Percentiles rank a stretch among this genome's conserved stretches.
These are phyloP conservation scores for Piloderma croceum DNA, from an alignment of 768 basidiomycete genomes.

Conservation along the genomic window DNA sequence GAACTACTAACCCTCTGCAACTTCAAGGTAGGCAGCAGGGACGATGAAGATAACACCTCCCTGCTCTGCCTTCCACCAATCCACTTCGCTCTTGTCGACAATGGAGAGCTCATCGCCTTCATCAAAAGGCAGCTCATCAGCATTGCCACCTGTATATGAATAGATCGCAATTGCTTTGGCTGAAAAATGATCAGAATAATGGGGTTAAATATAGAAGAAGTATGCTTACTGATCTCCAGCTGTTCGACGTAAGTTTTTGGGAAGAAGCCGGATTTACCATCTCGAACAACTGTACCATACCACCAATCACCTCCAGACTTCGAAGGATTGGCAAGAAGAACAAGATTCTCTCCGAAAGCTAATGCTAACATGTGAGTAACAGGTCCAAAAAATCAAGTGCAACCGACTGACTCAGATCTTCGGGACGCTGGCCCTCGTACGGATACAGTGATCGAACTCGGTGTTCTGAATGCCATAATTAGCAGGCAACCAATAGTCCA, in stretches of 20 bases:
- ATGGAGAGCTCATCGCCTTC: constrained; percentile 78
- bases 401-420: constrained; percentile 72
- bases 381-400: neutral
- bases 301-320: constrained; percentile 89
- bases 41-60: constrained; percentile 84
- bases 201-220: neutral
- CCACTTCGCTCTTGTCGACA: constrained; percentile 75
- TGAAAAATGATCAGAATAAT: constrained; percentile 17
- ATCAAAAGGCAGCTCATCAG: constrained; percentile 80
- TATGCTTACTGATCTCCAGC: constrained; percentile 55
- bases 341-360: constrained; percentile 79
- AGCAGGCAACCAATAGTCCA: neutral
- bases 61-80: constrained; percentile 96
- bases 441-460: constrained; percentile 77
- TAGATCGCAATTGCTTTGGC: constrained; percentile 78
- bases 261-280: constrained; percentile 78
- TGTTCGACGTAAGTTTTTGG: constrained; percentile 83
- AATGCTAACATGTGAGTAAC: constrained; percentile 6
- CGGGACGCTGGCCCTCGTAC: constrained; percentile 80
- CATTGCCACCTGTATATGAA: constrained; percentile 59
- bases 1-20: constrained; percentile 82
- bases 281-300: constrained; percentile 68
- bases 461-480: constrained; percentile 41
- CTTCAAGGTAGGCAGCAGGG: constrained; percentile 86
- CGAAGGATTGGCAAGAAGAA: constrained; percentile 79